Evolutionary conservation across 768 basidiomycete genomes (phyloP), one percentile per base, ranked within the genome.

Genomic region (Rhizopogon vesiculosus): DNA sequence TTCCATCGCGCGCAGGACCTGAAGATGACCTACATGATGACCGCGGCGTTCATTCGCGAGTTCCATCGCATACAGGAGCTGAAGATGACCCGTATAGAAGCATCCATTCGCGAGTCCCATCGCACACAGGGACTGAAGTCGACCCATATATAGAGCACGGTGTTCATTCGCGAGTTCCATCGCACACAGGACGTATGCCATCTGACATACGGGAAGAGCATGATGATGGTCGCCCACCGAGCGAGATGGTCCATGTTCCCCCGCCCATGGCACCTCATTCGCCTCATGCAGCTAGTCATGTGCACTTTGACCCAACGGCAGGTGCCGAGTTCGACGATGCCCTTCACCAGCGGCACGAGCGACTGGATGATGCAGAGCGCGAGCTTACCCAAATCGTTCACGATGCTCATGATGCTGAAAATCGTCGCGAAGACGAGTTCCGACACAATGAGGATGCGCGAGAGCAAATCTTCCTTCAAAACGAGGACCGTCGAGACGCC

Each of bases 371-470:
- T 0, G 75, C 81, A 18, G 81, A 84, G 50, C 68, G 72, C 18
- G 76, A 76, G 19, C 64, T 90, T 12, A 72, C 75, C 3, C 72
- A 79, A 31, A 72, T 80, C 5, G 73, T 76, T 8, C 72, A 74
- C 7, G 75, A 76, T 2, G 79, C 83, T 0, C 77, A 79, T 38
- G 80, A 82, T 50, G 81, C 80, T 1, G 90, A 92, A 62, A 77
- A 81, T 25, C 74, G 73, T 45, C 80, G 89, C 9, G 89, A 91
- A 55, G 67, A 66, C 7, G 81, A 84, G 31, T 91, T 89, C 70
- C 77, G 80, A 16, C 71, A 72, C 1, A 79, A 81, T 56, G 90
- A 92, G 67, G 82, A 85, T 10, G 83, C 81, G 50, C 75, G 89
- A 7, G 76, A 87, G 18, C 78, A 72, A 7, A 66, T 84, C 1